Evolutionary conservation across 2,329 filamentous ascomycete genomes (phyloP), one percentile per base, ranked within the genome.

Genomic region (Pseudogymnoascus sp.): DNA sequence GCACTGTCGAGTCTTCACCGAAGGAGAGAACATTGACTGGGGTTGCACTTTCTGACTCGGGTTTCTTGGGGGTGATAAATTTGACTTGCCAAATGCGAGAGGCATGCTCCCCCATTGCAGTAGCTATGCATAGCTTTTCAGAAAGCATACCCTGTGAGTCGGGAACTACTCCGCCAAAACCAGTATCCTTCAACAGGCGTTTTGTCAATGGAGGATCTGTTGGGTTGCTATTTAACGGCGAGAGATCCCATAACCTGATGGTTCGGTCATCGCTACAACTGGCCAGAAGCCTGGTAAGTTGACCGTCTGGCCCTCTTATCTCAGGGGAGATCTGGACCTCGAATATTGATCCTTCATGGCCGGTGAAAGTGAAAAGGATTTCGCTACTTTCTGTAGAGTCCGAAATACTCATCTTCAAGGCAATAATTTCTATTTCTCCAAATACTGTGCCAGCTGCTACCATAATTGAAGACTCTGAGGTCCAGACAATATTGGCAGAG

Each of bases 231-330:
- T 57, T 57, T 34, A 57, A 34, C 16, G 51, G 51, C 4, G 65
- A 63, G 6, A 97, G 84, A 71, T 96, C 86, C 93, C 95, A 97
- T 1, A 97, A 77, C 12, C 90, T 83, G 21, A 99, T 85, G 0
- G 92, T 96, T 61, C 95, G 83, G 75, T 99, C 95, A 72, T 99
- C 95, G 71, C 93, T 97, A 73, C 95, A 99, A 70, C 90, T 97
- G 12, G 88, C 90, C 36, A 99, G 79, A n/a, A 96, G 74, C 61
- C 89, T 81, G 26, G 78, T 77, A 18, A 72, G 72, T 5, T 71
- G 72, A 0, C 77, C 77, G 12, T 76, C 73, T 1, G 73, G 66
- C 21, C 76, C 68, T 5, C 67, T 66, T 18, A 87, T 74, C 68
- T 77, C 72, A 0, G 82, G 77, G 0, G 91, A 96, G 37, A 97